These are phyloP conservation scores for Clavispora santaluciae DNA, from an alignment of 805 yeast species.

Conservation along the genomic window DNA sequence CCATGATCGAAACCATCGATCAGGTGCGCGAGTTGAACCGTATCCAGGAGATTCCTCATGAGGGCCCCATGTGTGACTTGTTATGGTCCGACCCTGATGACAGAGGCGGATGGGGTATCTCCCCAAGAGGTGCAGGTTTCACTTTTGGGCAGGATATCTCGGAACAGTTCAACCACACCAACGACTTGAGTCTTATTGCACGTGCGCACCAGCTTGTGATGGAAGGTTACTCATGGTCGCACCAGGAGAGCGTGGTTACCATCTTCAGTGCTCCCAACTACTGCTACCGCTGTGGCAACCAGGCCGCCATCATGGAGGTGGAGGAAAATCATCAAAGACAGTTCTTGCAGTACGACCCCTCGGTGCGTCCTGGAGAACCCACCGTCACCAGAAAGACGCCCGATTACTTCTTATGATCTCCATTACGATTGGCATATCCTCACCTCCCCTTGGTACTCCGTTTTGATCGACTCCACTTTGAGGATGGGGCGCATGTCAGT, in stretches of 20 bases:
- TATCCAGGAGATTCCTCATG: slow-evolving; percentile 95
- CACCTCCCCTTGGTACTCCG: background rate
- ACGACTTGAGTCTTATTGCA: slow-evolving; percentile 78
- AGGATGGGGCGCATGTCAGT: background rate
- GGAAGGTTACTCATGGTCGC: slow-evolving; percentile 96
- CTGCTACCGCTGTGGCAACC: slow-evolving; percentile 96
- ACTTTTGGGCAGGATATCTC: slow-evolving; percentile 95
- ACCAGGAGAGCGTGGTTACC: slow-evolving; percentile 90
- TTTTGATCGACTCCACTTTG: background rate
- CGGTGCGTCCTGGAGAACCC: slow-evolving; percentile 97
- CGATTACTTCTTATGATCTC: slow-evolving; percentile 76
- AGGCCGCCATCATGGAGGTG: slow-evolving; percentile 97
- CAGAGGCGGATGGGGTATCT: slow-evolving; percentile 96
- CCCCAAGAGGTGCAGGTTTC: slow-evolving; percentile 98
- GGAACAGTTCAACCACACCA: slow-evolving; percentile 89
- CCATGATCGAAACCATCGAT: slow-evolving; percentile 89
- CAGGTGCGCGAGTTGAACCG: slow-evolving; percentile 88
- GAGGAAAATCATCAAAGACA: slow-evolving; percentile 90
- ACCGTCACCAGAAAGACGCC: slow-evolving; percentile 96
- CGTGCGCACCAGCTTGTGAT: slow-evolving; percentile 97
- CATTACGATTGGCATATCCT: slow-evolving; percentile 1
- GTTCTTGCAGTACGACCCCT: slow-evolving; percentile 92
- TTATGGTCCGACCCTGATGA: slow-evolving; percentile 98
- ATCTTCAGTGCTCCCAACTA: slow-evolving; percentile 94
- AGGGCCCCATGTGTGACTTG: slow-evolving; percentile 96